Conservation (phyloP, 495 filamentous ascomycete species). For the Annulohypoxylon maeteangense region DNA sequence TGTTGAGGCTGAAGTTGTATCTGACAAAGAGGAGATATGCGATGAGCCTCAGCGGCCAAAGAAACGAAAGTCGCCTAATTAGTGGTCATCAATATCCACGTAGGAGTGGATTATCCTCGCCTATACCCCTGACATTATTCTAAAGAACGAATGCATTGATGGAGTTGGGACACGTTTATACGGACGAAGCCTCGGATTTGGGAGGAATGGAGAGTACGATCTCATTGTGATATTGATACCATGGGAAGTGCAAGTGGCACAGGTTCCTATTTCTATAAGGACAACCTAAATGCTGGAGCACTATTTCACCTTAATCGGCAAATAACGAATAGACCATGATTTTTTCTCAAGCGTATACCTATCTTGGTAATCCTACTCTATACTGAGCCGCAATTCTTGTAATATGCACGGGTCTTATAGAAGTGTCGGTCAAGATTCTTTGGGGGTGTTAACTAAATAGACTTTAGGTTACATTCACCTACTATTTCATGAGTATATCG, state of each 20-base stretch:
- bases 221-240: conserved; percentile 10
- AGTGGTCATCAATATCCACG: conserved; percentile 54
- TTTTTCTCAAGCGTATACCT: neutral
- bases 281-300: neutral
- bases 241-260: conserved; percentile 8
- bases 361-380: neutral
- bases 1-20: conserved; percentile 59
- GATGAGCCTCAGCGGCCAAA: conserved; percentile 53
- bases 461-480: neutral
- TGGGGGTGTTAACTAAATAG: neutral
- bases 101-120: neutral
- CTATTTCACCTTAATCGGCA: neutral
- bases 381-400: neutral
- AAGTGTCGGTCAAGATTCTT: conserved; percentile 10
- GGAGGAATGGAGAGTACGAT: conserved; percentile 6
- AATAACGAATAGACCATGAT: neutral
- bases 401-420: conserved; percentile 2
- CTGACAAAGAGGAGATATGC: conserved; percentile 60
- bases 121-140: neutral
- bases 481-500: neutral
- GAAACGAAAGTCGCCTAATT: conserved; percentile 56
- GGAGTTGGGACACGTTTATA: conserved; percentile 24
- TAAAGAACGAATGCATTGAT: conserved; percentile 18
- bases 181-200: neutral
- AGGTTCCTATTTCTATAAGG: conserved; percentile 5